Evolutionary conservation across 257 asterid genomes (phyloP).

Genomic region (Solanum megistacrolobum): DNA sequence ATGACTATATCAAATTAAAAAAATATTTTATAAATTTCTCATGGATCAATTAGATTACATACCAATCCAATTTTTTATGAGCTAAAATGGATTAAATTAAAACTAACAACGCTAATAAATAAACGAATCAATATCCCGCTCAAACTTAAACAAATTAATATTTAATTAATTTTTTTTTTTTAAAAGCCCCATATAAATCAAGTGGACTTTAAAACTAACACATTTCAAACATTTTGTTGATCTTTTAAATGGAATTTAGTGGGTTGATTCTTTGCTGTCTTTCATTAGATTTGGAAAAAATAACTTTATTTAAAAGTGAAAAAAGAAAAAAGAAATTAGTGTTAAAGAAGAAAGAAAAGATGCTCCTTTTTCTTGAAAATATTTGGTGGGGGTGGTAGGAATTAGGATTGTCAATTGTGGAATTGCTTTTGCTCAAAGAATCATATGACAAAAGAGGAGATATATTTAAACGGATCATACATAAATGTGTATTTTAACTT

Average conservation of each 20-base stretch:
- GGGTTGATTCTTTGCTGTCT: background rate
- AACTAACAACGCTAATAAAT: background rate
- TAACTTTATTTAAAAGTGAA: too few relatives aligned
- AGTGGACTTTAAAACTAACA: background rate
- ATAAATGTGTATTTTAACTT: too few relatives aligned
- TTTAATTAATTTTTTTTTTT: too few relatives aligned
- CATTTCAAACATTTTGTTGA: background rate
- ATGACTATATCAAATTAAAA: background rate
- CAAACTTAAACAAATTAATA: background rate
- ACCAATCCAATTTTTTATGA: background rate
- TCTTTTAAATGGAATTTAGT: background rate
- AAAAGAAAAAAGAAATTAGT: background rate
- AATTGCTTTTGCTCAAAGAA: background rate
- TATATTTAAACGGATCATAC: rapidly evolving
- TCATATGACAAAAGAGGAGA: background rate
- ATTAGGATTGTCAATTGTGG: background rate
- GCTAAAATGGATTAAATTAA: too few relatives aligned
- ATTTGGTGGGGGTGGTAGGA: background rate
- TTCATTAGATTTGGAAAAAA: background rate
- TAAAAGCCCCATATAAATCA: background rate
- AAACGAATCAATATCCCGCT: too few relatives aligned
- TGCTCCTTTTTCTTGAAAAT: background rate
- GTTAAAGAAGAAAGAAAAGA: background rate
- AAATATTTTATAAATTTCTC: background rate
- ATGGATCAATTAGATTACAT: background rate